Base-by-base conservation (phyloP, 2,329 filamentous ascomycete species). In the Stachybotrys echinatus region DNA sequence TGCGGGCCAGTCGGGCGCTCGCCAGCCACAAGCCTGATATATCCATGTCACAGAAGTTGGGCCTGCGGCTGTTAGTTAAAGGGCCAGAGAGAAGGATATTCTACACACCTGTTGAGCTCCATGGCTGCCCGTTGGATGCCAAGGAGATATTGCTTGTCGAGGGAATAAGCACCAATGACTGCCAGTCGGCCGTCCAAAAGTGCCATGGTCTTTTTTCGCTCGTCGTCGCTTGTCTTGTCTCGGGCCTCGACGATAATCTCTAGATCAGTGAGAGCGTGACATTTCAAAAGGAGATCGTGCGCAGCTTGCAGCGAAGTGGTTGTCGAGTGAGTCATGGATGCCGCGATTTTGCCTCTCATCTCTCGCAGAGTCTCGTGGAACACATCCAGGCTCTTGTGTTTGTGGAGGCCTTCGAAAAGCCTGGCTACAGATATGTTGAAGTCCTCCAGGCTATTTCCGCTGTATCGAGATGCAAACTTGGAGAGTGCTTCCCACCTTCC, bases 101-200 rank as follows among this genome's bases (percentile, higher is more conserved):
- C 49, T 57, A 70, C 78, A 61, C 73, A 88, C 84, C 76, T 74
- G 54, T 84, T 83, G 50, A 95, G 67, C 57, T 92, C 84, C 89
- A 99, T 96, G 1, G 87, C 83, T 21, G 94, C 92, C 57, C 94
- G 81, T 50, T 92, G 83, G 39, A 97, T 78, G 1, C 91, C 88
- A 23, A 99, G 75, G 10, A 99, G 71, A 63, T 95, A 97, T 64
- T 96, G 92, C 65, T 99, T 99, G 64, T 99, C 92, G 48, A 85
- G 83, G 37, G 92, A 85, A 60, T 94, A 96, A 1, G 91, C 89
- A 1, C 95, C 94, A 3, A 99, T 74, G 2, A 95, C 79, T 57
- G 92, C 88, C n/a, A 99, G 73, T n/a, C 94, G 84, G 43, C 87
- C 83, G 53, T 87, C 79, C 5, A 96, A 53, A 5, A 70, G 52